These are phyloP conservation scores for Mycena capillaripes DNA, from an alignment of 768 basidiomycete genomes.

Conservation along the genomic window DNA sequence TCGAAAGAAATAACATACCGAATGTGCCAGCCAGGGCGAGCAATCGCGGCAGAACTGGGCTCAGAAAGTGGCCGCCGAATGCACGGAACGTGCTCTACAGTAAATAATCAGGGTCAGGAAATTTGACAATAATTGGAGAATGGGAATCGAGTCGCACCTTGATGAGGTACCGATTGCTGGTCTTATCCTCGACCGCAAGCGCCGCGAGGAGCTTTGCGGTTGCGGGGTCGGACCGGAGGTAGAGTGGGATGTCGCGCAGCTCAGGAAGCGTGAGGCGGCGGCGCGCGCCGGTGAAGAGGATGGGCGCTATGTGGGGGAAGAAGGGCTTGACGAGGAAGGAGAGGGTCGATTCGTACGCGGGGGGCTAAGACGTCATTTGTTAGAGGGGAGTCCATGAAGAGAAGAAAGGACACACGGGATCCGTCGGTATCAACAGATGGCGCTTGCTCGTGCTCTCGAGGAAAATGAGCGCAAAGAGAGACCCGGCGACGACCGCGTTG, in stretches of 20 bases:
- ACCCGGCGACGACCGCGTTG: background rate
- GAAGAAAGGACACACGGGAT: constrained; percentile 6
- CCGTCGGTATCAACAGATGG: background rate
- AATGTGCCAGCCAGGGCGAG: constrained; percentile 6
- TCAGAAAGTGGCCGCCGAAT: constrained; percentile 3
- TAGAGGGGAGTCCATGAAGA: background rate
- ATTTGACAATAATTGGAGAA: background rate
- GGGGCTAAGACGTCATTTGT: too few species aligned
- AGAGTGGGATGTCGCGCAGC: constrained; percentile 10
- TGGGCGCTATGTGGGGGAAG: constrained; percentile 16
- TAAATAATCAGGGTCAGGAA: background rate
- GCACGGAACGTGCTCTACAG: constrained; percentile 18
- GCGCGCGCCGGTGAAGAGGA: constrained; percentile 14
- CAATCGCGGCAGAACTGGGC: constrained; percentile 19
- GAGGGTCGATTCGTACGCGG: constrained; percentile 18
- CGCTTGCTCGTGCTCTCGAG: constrained; percentile 29
- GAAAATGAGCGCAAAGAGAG: constrained; percentile 13
- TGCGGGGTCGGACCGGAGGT: constrained; percentile 18
- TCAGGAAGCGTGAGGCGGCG: constrained; percentile 20
- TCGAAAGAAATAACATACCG: too few species aligned
- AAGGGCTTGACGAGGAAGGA: constrained; percentile 26
- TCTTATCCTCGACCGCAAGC: constrained; percentile 11
- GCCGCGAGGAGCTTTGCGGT: constrained; percentile 13
- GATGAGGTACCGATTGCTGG: background rate
- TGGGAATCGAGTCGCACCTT: background rate